A percentile compares a stretch with the other conserved stretches of the same genome.
Evolutionary conservation across 805 yeast genomes (phyloP).

Genomic region (Cyberlindnera nakhonratchasimensis): DNA sequence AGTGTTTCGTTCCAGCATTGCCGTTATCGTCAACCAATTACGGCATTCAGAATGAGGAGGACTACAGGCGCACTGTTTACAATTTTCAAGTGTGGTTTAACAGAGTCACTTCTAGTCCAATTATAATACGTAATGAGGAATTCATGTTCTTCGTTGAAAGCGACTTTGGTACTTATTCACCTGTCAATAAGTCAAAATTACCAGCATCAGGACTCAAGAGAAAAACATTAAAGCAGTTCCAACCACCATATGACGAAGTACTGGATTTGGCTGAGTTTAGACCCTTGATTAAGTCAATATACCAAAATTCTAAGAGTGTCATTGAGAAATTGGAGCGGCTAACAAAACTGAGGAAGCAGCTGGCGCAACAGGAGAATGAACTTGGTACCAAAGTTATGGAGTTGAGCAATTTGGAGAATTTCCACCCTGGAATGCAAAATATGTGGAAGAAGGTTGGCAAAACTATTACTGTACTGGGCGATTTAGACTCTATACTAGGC

Average conservation of each 20-base stretch:
- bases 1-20: constrained; percentile 88
- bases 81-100: constrained; percentile 86
- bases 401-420: constrained; percentile 41
- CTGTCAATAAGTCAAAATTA: constrained; percentile 50
- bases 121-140: constrained; percentile 85
- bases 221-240: constrained; percentile 85
- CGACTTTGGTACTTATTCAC: constrained; percentile 53
- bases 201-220: constrained; percentile 85
- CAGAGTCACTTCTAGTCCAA: constrained; percentile 67
- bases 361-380: constrained; percentile 56
- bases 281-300: constrained; percentile 78
- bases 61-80: constrained; percentile 49
- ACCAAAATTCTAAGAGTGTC: constrained; percentile 51
- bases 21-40: constrained; percentile 74
- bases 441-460: constrained; percentile 80
- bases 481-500: constrained; percentile 67
- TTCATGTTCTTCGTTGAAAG: constrained; percentile 79
- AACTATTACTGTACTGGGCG: constrained; percentile 67
- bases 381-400: constrained; percentile 43
- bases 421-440: constrained; percentile 66
- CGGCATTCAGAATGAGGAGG: constrained; percentile 84
- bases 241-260: constrained; percentile 87
- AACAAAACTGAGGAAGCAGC: constrained; percentile 39
- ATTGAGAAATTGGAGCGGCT: constrained; percentile 56
- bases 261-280: constrained; percentile 79